Evolutionary conservation across 1,284 basidiomycete species (phyloP).

Genomic region (Puccinia triticina): DNA sequence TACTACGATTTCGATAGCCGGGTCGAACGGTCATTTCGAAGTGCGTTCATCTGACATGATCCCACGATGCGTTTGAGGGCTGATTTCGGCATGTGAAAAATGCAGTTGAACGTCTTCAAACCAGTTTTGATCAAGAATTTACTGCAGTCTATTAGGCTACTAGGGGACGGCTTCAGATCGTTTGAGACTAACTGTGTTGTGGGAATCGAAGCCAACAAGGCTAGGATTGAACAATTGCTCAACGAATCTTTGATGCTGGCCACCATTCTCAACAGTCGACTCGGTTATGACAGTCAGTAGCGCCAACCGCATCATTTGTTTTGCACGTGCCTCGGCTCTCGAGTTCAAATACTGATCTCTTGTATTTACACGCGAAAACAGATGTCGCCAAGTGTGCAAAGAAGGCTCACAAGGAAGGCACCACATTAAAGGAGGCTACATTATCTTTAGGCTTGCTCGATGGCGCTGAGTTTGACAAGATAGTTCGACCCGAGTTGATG

Average conservation of each 20-base stretch:
- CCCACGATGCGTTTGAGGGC: neutral
- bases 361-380: slow-evolving; percentile 58
- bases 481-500: slow-evolving; percentile 83
- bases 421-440: slow-evolving; percentile 91
- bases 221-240: slow-evolving; percentile 81
- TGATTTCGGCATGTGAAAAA: neutral
- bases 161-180: slow-evolving; percentile 87
- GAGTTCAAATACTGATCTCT: slow-evolving; percentile 51
- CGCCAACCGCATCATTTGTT: neutral
- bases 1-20: slow-evolving; percentile 87
- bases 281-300: slow-evolving; percentile 88
- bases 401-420: slow-evolving; percentile 98
- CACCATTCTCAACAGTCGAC: slow-evolving; percentile 86
- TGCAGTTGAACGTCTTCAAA: slow-evolving; percentile 95
- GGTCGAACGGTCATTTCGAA: slow-evolving; percentile 96
- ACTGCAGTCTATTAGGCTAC: slow-evolving; percentile 87
- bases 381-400: slow-evolving; percentile 98
- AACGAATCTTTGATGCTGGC: slow-evolving; percentile 97
- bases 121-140: slow-evolving; percentile 98
- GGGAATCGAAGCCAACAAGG: slow-evolving; percentile 93
- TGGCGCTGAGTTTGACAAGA: slow-evolving; percentile 89
- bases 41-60: slow-evolving; percentile 62
- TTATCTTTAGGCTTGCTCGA: slow-evolving; percentile 83
- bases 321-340: slow-evolving; percentile 25
- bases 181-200: slow-evolving; percentile 97